Base-by-base conservation (phyloP, 2,329 filamentous ascomycete species). In the Clonostachys sp. region DNA sequence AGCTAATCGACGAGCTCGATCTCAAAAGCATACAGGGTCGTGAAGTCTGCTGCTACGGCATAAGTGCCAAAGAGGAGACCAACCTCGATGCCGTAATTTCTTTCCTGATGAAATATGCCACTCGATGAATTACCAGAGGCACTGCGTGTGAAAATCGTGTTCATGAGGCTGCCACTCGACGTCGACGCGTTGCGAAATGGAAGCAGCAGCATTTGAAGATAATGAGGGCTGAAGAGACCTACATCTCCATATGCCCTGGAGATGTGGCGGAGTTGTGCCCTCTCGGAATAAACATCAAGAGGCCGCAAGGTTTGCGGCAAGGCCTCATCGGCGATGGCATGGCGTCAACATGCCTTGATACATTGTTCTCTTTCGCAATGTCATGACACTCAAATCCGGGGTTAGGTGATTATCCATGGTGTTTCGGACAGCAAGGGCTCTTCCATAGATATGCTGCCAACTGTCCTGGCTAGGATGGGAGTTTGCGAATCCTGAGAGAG, bases 21-120 rank as follows among this genome's bases (percentile, higher is more conserved):
- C 79, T 99, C 49, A 95, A 94, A 66, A 83, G 82, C 57, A 91
- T 99, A 65, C 87, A 85, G 50, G 86, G 90, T 60, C 89, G 94
- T 47, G 94, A 99, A 68, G 92, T 99, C 57, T 96, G 90, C 72
- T 97, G 94, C 72, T 99, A 99, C 68, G 92, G 92, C 52, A 96
- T 99, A 72, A 96, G 91, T 66, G 94, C 92, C 51, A 97, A 97
- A 70, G 92, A 97, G 66, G 94, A 99, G 72, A 99, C 92, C 49
- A 99, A 99, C 71, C 83, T 99, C 55, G 92, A 99, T 63, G 94
- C 92, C 7, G 94, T 99, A 45, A 77, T 99, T 59, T 89, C 96
- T 65, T 99, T 94, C 89, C 76, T 99, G 65, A 92, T 99, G 67
- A 92, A 91, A 57, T 87, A 89, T 66, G 86, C 91, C 53, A 89